Conservation (phyloP, 139 green algal genomes). For the Microglena sp. region DNA sequence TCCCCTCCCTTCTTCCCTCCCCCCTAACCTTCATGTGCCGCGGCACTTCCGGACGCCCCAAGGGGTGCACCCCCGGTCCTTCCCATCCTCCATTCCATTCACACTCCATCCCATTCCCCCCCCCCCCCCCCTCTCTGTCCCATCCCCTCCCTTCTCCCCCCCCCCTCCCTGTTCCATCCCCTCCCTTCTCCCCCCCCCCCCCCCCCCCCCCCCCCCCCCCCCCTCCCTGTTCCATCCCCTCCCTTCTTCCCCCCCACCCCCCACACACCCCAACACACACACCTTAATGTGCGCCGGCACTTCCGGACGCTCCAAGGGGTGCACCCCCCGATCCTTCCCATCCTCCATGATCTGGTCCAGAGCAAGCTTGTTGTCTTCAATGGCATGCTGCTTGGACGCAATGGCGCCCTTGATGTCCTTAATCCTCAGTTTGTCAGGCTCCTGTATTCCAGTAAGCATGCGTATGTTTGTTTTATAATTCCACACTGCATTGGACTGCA, state of each 20-base stretch:
- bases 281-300: conserved; percentile 40
- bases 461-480: no score
- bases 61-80: no score
- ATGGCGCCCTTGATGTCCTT: conserved; percentile 36
- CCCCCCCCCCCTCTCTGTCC: no score
- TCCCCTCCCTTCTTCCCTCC: no score
- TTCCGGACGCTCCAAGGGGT: conserved; percentile 39
- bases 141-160: conserved; percentile 7
- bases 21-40: no score
- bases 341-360: conserved; percentile 12
- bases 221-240: not conserved
- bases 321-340: conserved; percentile 14
- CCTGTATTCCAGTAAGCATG: no score
- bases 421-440: conserved; percentile 34
- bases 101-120: no score
- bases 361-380: conserved; percentile 18
- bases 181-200: no score
- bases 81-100: no score
- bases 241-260: not conserved
- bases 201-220: not conserved
- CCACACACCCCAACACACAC: not conserved
- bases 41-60: no score
- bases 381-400: conserved; percentile 11
- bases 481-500: no score
- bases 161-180: no score